These are phyloP conservation scores for Phytophthora europaea DNA, from an alignment of 352 stramenopile genomes.

Conservation along the genomic window DNA sequence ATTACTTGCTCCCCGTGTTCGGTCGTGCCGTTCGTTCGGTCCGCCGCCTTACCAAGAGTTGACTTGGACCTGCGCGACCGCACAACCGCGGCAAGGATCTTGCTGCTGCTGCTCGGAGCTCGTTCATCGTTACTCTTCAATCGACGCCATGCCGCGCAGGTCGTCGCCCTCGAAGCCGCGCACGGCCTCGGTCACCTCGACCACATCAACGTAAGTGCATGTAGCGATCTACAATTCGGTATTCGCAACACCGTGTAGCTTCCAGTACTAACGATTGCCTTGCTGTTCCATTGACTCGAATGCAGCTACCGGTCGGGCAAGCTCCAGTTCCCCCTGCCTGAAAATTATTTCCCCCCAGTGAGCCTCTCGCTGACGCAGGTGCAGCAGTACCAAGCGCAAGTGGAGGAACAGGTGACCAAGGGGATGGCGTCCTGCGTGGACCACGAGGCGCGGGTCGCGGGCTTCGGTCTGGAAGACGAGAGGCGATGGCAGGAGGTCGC, in stretches of 20 bases:
- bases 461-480: conserved; percentile 34
- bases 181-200: conserved; percentile 30
- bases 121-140: conserved; percentile 30
- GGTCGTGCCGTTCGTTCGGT: conserved; percentile 28
- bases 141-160: conserved; percentile 41
- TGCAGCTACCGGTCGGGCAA: conserved; percentile 36
- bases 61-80: conserved; percentile 24
- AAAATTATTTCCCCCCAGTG: conserved; percentile 52
- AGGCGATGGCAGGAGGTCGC: conserved; percentile 43
- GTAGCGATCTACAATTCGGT: conserved; percentile 4
- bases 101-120: conserved; percentile 4
- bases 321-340: conserved; percentile 53
- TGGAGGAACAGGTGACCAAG: conserved; percentile 30
- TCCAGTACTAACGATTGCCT: conserved; percentile 18
- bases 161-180: conserved; percentile 35
- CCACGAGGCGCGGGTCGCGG: conserved; percentile 41
- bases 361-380: conserved; percentile 41
- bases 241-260: neutral
- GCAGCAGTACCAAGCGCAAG: conserved; percentile 44
- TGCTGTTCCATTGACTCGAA: neutral
- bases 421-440: conserved; percentile 41
- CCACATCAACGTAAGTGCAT: conserved; percentile 36
- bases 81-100: conserved; percentile 25
- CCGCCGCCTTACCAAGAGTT: conserved; percentile 20
- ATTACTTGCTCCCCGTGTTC: conserved; percentile 22